phyloP scores from a whole-genome alignment of 2,329 filamentous ascomycete genomes.

The Hansfordia pulvinata region DNA sequence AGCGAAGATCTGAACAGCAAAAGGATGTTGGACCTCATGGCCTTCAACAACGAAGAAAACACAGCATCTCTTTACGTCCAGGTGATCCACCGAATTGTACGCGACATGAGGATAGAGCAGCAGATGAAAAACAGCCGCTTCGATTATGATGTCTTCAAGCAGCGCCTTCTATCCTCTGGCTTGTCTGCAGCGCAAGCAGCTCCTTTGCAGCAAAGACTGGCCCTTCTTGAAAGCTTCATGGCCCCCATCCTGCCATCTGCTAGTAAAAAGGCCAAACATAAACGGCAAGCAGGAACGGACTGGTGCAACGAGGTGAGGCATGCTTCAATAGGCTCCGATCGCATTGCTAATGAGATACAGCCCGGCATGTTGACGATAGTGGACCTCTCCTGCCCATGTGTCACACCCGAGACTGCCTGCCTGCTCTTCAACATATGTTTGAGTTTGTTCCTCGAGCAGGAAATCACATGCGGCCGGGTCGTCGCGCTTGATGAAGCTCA shows the following conservation, averaged over 20 bases:
- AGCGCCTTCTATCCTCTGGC: slow-evolving; percentile 16
- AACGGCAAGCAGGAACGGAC: slow-evolving; percentile 10
- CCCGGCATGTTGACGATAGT: slow-evolving; percentile 48
- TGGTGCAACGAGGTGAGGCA: slow-evolving; percentile 17
- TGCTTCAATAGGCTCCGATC: no score
- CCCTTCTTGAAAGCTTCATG: slow-evolving; percentile 52
- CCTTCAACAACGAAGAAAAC: no score
- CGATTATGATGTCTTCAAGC: slow-evolving; percentile 34
- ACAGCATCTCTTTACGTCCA: slow-evolving; percentile 45
- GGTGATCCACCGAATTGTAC: slow-evolving; percentile 38
- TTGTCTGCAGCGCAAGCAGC: slow-evolving; percentile 34
- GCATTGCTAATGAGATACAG: no score
- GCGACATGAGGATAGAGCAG: slow-evolving; percentile 36
- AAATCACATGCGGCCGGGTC: slow-evolving; percentile 27
- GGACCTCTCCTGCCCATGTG: slow-evolving; percentile 60
- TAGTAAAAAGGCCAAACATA: no score
- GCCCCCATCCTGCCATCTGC: no score
- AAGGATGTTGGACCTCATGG: slow-evolving; percentile 48
- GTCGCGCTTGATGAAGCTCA: slow-evolving; percentile 68
- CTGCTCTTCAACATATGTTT: slow-evolving; percentile 61
- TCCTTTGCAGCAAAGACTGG: slow-evolving; percentile 45
- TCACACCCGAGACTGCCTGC: slow-evolving; percentile 54
- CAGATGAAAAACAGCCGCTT: slow-evolving; percentile 27
- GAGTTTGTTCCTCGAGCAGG: slow-evolving; percentile 47
- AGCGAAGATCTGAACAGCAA: slow-evolving; percentile 39